Percentiles rank a stretch among this genome's conserved stretches.
Conservation (phyloP, 169 alveolate genomes). For the Plasmodium adleri region DNA sequence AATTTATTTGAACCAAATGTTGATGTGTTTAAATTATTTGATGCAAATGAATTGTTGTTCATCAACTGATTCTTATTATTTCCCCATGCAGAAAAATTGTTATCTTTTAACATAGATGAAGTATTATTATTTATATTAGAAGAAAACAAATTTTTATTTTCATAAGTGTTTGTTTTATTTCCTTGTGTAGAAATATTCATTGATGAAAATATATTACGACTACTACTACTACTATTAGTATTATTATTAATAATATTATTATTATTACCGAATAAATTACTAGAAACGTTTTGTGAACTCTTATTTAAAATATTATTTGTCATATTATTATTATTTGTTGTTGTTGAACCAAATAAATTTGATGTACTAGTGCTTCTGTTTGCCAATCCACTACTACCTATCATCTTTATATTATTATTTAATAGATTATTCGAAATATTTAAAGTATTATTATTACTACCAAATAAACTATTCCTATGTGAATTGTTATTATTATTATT, state of each 20-base stretch:
- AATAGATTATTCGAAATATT: slow-evolving; percentile 22
- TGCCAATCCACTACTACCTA: background rate
- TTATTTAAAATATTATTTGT: slow-evolving; percentile 12
- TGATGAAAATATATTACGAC: slow-evolving; percentile 10
- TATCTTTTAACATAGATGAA: background rate
- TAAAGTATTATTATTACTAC: slow-evolving; percentile 11
- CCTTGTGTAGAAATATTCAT: slow-evolving; percentile 2
- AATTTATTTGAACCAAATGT: background rate
- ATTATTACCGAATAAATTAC: slow-evolving; percentile 15
- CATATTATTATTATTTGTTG: slow-evolving; percentile 10
- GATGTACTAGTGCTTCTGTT: slow-evolving; percentile 14
- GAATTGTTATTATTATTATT: background rate
- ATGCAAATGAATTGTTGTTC: slow-evolving; percentile 25
- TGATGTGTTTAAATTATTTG: background rate
- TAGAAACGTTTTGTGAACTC: slow-evolving; percentile 17
- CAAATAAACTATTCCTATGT: slow-evolving; percentile 10
- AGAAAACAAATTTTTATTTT: slow-evolving; percentile 16
- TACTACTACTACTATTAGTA: slow-evolving; percentile 14
- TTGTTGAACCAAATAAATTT: slow-evolving; percentile 1
- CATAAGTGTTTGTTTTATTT: slow-evolving; percentile 3
- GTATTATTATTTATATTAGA: slow-evolving; percentile 1
- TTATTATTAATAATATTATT: background rate
- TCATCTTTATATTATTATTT: background rate
- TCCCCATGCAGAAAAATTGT: slow-evolving; percentile 18
- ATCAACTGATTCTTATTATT: slow-evolving; percentile 10